A percentile compares a stretch with the other conserved stretches of the same genome.
These are phyloP conservation scores for Oxyria digyna DNA, from an alignment of 148 eudicot species.

Conservation along the genomic window DNA sequence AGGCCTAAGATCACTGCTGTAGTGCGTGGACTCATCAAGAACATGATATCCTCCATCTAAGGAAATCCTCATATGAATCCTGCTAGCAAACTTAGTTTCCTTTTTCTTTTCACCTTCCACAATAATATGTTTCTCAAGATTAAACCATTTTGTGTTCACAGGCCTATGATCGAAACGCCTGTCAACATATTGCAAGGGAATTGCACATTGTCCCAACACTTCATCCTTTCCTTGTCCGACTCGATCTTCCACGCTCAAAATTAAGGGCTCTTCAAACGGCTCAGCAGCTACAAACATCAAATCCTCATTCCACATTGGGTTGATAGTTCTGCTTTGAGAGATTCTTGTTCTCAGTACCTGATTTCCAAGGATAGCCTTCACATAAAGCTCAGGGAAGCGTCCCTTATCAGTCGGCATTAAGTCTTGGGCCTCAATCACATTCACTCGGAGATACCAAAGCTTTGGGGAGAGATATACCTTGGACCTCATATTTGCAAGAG, in stretches of 20 bases:
- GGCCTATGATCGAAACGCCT: constrained; percentile 48
- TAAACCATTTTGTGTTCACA: constrained; percentile 32
- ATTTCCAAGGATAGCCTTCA: constrained; percentile 46
- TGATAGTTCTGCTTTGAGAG: constrained; percentile 39
- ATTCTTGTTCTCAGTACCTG: constrained; percentile 41
- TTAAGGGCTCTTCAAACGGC: constrained; percentile 56
- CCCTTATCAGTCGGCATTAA: constrained; percentile 31
- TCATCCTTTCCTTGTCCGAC: constrained; percentile 40
- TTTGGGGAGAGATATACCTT: constrained; percentile 66
- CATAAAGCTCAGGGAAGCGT: constrained; percentile 46
- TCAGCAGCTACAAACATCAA: constrained; percentile 65
- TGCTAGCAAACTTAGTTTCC: constrained; percentile 41
- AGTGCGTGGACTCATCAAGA: constrained; percentile 51
- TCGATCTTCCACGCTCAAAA: constrained; percentile 43
- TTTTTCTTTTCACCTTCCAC: constrained; percentile 51
- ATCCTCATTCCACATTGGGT: constrained; percentile 72
- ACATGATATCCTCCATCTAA: constrained; percentile 68
- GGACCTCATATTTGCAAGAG: constrained; percentile 47
- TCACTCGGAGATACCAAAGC: constrained; percentile 71
- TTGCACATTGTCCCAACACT: constrained; percentile 26
- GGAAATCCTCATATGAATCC: constrained; percentile 45
- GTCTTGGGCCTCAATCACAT: constrained; percentile 73
- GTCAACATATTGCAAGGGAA: constrained; percentile 34
- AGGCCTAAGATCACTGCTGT: constrained; percentile 53
- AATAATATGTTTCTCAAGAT: constrained; percentile 34